Conservation (phyloP, 495 filamentous ascomycete species). For the Talaromyces thailandensis region DNA sequence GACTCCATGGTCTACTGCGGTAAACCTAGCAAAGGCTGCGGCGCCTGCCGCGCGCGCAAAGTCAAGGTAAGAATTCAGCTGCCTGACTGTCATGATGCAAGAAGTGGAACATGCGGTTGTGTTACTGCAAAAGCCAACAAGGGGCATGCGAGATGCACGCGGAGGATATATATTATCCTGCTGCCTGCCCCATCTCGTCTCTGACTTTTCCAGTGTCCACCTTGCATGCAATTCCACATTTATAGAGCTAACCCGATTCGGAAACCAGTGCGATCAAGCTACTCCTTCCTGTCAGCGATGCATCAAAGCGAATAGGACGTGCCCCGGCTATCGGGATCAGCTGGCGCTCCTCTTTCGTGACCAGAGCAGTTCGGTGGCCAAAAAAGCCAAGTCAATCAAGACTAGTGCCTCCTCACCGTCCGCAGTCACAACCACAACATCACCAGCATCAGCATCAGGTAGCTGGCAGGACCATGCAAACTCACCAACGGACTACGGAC, state of each 20-base stretch:
- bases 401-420: background rate
- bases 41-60: conserved; percentile 60
- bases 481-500: background rate
- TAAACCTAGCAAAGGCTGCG: conserved; percentile 64
- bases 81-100: background rate
- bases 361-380: conserved; percentile 58
- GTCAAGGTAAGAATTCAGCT: conserved; percentile 30
- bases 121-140: no score
- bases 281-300: conserved; percentile 61
- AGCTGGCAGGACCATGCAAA: background rate
- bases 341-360: conserved; percentile 65
- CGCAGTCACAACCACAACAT: background rate
- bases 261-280: conserved; percentile 54
- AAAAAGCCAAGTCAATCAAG: conserved; percentile 44
- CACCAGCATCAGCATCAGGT: background rate
- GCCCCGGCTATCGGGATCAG: conserved; percentile 63
- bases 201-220: background rate
- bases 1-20: conserved; percentile 62
- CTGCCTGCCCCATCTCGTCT: background rate
- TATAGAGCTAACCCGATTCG: background rate
- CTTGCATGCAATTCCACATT: background rate
- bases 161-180: background rate
- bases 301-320: conserved; percentile 52
- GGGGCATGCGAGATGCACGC: background rate
- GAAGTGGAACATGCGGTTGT: background rate